Percentiles rank a stretch among this genome's conserved stretches.
Evolutionary conservation across 305 asterid species (phyloP).

Genomic region (Solanum hybrid): DNA sequence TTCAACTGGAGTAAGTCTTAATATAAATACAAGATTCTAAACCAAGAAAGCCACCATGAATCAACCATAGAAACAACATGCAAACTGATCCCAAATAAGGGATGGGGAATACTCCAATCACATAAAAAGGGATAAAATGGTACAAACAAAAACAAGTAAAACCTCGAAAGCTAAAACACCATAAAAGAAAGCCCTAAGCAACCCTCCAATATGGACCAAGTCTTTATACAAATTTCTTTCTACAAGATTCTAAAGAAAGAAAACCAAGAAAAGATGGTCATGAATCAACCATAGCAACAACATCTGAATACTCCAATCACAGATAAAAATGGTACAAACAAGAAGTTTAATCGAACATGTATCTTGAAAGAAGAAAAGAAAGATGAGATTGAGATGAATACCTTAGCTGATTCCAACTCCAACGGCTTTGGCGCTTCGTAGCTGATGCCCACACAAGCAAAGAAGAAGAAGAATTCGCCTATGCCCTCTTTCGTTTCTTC

Average conservation of each 20-base stretch:
- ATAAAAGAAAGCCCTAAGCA: too few relatives aligned
- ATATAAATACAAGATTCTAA: too few relatives aligned
- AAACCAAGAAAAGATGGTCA: background rate
- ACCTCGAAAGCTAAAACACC: too few relatives aligned
- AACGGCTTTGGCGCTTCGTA: constrained; percentile 39
- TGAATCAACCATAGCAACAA: background rate
- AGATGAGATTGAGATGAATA: background rate
- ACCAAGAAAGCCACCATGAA: too few relatives aligned
- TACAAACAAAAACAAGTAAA: too few relatives aligned
- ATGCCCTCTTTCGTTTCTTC: background rate
- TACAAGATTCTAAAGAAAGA: background rate
- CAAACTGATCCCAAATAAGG: too few relatives aligned
- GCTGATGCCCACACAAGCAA: constrained; percentile 27
- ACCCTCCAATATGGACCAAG: background rate
- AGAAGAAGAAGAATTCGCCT: background rate
- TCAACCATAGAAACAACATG: too few relatives aligned
- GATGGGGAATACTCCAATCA: too few relatives aligned
- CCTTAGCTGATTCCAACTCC: constrained; percentile 63
- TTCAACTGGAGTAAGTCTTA: too few relatives aligned
- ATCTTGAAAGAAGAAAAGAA: background rate
- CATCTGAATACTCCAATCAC: background rate
- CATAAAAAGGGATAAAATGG: too few relatives aligned
- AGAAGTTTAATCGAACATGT: background rate
- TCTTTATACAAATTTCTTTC: background rate
- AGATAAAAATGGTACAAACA: background rate